Conservation (phyloP, 441 rosid genomes). For the Corymbia citriodora region DNA sequence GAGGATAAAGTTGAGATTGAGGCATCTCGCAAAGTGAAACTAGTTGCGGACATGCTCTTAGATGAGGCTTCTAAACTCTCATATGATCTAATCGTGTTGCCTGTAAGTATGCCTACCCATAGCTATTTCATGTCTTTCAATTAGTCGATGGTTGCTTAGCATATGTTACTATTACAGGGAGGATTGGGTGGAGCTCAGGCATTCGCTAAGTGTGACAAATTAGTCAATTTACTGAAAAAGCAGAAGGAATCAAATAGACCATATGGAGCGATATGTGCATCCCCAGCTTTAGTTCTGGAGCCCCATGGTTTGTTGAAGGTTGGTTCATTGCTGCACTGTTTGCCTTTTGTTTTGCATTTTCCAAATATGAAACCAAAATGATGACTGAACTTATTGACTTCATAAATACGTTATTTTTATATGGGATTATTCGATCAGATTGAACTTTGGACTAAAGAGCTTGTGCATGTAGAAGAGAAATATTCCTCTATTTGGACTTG, state of each 20-base stretch:
- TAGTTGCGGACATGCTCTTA: conserved; percentile 79
- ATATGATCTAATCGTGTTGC: conserved; percentile 73
- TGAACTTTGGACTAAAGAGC: background rate
- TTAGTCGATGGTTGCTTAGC: background rate
- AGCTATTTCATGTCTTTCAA: background rate
- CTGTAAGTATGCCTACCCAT: background rate
- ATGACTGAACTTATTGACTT: background rate
- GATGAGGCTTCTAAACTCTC: conserved; percentile 75
- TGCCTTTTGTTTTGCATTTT: background rate
- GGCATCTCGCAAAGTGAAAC: conserved; percentile 83
- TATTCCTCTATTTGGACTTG: background rate
- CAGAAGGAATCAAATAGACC: conserved; percentile 73
- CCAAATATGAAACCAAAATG: background rate
- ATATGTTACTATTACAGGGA: conserved; percentile 34
- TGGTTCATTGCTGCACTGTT: background rate
- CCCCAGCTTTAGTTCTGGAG: conserved; percentile 87
- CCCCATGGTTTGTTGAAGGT: conserved; percentile 93
- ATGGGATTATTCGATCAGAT: background rate
- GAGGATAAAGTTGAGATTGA: conserved; percentile 65
- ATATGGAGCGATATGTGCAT: conserved; percentile 94
- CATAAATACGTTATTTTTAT: background rate
- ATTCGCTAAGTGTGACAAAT: conserved; percentile 67
- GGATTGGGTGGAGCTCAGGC: conserved; percentile 98
- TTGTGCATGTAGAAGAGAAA: background rate
- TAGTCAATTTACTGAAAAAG: conserved; percentile 70